phyloP scores from a whole-genome alignment of 805 yeast species.

The Kazachstania psychrophila region DNA sequence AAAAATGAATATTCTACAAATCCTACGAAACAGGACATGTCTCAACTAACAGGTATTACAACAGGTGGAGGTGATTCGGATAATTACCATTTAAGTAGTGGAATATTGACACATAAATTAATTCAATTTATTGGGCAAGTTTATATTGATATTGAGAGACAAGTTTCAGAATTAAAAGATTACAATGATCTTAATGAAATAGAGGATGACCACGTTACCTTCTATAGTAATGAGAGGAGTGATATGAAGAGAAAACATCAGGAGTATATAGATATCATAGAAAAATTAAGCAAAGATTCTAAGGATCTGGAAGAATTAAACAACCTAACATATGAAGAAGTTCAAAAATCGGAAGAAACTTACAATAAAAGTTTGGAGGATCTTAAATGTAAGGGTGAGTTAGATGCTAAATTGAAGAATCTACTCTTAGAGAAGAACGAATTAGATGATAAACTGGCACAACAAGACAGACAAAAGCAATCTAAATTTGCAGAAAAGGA shows the following conservation, averaged over 20 bases:
- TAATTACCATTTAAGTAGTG: constrained; percentile 29
- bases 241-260: constrained; percentile 40
- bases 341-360: constrained; percentile 24
- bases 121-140: constrained; percentile 46
- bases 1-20: constrained; percentile 61
- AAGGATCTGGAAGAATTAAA: constrained; percentile 28
- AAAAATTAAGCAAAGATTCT: constrained; percentile 20
- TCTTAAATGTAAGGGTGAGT: constrained; percentile 8
- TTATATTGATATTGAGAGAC: constrained; percentile 35
- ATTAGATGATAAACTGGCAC: constrained; percentile 38
- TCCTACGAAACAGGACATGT: constrained; percentile 49
- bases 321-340: constrained; percentile 17
- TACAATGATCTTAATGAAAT: constrained; percentile 34
- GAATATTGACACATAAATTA: constrained; percentile 52
- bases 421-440: constrained; percentile 31
- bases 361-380: constrained; percentile 22
- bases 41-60: constrained; percentile 42
- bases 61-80: constrained; percentile 32
- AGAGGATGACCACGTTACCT: constrained; percentile 37
- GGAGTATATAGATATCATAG: constrained; percentile 24
- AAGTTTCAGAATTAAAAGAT: constrained; percentile 39
- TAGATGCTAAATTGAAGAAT: constrained; percentile 10
- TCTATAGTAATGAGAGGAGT: constrained; percentile 36
- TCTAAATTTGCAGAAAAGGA: constrained; percentile 48
- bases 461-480: constrained; percentile 35